Conservation (phyloP, 75 land plant species). For the Cryptomeria japonica region DNA sequence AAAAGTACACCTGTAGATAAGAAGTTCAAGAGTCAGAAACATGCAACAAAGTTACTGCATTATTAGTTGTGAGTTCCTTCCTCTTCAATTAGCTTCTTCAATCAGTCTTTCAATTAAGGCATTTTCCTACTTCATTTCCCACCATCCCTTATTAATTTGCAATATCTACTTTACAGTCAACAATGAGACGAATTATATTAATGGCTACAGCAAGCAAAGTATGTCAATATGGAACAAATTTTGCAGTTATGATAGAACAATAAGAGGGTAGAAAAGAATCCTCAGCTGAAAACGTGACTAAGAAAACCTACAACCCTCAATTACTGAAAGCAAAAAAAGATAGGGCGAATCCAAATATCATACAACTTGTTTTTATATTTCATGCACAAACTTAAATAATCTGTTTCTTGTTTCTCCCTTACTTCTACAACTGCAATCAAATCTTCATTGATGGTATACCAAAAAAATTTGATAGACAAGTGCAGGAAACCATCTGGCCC, state of each 20-base stretch:
- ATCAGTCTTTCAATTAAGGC: not conserved
- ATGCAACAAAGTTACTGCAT: not conserved
- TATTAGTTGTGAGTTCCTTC: not conserved
- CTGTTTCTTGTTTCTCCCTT: too few relatives aligned
- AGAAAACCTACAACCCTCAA: too few relatives aligned
- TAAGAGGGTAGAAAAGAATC: not conserved
- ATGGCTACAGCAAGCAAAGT: not conserved
- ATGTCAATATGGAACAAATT: not conserved
- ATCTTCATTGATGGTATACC: too few relatives aligned
- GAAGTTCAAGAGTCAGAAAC: slow-evolving; percentile 11
- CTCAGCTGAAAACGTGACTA: too few relatives aligned
- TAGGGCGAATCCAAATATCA: not conserved
- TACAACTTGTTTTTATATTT: not conserved
- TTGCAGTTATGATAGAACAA: not conserved
- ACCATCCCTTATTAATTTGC: not conserved
- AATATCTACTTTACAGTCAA: not conserved
- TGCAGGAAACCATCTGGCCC: too few relatives aligned
- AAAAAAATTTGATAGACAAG: too few relatives aligned
- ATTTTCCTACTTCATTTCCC: not conserved
- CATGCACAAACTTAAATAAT: not conserved
- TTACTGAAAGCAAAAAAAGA: not conserved
- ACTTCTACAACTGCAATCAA: too few relatives aligned
- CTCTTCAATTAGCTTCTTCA: not conserved
- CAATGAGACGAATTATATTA: too few relatives aligned
- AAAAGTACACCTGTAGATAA: slow-evolving; percentile 76